These are phyloP conservation scores for Tetrapisispora namnaoensis DNA, from an alignment of 805 yeast genomes.

Conservation along the genomic window DNA sequence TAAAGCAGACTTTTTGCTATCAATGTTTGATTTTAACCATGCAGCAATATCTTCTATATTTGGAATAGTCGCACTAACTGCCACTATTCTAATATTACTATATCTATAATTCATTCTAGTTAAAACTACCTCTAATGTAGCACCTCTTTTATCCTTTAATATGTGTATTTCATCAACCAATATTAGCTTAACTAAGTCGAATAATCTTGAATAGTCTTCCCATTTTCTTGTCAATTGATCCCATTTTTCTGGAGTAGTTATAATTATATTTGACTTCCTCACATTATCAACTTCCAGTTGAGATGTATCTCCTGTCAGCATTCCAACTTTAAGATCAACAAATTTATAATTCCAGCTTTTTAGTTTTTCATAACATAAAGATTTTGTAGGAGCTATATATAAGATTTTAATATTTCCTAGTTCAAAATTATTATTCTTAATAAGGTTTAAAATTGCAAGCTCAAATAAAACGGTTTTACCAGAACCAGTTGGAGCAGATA, in stretches of 20 bases:
- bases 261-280: constrained; percentile 40
- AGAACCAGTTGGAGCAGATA: constrained; percentile 51
- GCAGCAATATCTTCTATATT: constrained; percentile 39
- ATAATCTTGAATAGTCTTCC: constrained; percentile 33
- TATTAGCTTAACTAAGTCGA: constrained; percentile 37
- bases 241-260: constrained; percentile 58
- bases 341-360: constrained; percentile 39
- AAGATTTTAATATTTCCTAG: constrained; percentile 24
- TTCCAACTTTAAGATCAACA: constrained; percentile 36
- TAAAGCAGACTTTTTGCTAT: constrained; percentile 22
- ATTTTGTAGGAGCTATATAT: constrained; percentile 53
- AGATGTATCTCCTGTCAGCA: constrained; percentile 47
- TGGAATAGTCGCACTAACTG: constrained; percentile 46
- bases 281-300: constrained; percentile 36
- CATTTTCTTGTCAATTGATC: constrained; percentile 45
- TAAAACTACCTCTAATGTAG: constrained; percentile 39
- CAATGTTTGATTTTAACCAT: constrained; percentile 32
- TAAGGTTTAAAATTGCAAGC: constrained; percentile 36
- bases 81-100: constrained; percentile 33
- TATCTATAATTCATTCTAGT: constrained; percentile 39
- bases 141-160: constrained; percentile 38
- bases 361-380: constrained; percentile 43
- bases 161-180: constrained; percentile 41
- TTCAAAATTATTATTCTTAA: constrained; percentile 12
- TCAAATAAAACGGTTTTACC: constrained; percentile 50